Evolutionary conservation across 805 yeast genomes (phyloP).

Genomic region (Candida maesae): DNA sequence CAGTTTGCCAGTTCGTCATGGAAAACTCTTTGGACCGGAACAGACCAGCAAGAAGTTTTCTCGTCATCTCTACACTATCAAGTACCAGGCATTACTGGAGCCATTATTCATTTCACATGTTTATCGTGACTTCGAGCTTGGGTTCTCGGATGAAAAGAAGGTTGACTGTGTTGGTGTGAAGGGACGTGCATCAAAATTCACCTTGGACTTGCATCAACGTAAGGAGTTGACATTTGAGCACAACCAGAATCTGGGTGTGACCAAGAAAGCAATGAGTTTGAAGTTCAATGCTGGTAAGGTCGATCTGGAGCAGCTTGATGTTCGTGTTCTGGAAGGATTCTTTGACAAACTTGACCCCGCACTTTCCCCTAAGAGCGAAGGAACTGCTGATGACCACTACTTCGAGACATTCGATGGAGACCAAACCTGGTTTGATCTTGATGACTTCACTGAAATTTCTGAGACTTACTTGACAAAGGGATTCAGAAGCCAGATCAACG

Average conservation of each 20-base stretch:
- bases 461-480: slow-evolving; percentile 33
- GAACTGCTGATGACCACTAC: slow-evolving; percentile 9
- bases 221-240: slow-evolving; percentile 43
- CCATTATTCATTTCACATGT: slow-evolving; percentile 76
- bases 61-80: slow-evolving; percentile 67
- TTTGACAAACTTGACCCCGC: slow-evolving; percentile 31
- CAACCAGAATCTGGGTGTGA: slow-evolving; percentile 44
- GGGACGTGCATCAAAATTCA: slow-evolving; percentile 50
- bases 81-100: slow-evolving; percentile 68
- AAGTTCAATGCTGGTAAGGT: slow-evolving; percentile 66
- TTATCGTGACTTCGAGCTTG: slow-evolving; percentile 47
- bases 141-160: slow-evolving; percentile 37
- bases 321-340: slow-evolving; percentile 49
- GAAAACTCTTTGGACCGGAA: slow-evolving; percentile 59
- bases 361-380: slow-evolving; percentile 13
- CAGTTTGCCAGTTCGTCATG: slow-evolving; percentile 74
- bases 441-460: slow-evolving; percentile 60
- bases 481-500: slow-evolving; percentile 40
- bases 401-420: slow-evolving; percentile 50
- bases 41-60: slow-evolving; percentile 66
- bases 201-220: slow-evolving; percentile 65
- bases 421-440: slow-evolving; percentile 54
- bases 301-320: slow-evolving; percentile 50
- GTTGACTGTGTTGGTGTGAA: slow-evolving; percentile 63
- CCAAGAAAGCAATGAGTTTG: slow-evolving; percentile 48